Evolutionary conservation across 164 flowering plant genomes (phyloP).

Genomic region (Stephania cephalantha): DNA sequence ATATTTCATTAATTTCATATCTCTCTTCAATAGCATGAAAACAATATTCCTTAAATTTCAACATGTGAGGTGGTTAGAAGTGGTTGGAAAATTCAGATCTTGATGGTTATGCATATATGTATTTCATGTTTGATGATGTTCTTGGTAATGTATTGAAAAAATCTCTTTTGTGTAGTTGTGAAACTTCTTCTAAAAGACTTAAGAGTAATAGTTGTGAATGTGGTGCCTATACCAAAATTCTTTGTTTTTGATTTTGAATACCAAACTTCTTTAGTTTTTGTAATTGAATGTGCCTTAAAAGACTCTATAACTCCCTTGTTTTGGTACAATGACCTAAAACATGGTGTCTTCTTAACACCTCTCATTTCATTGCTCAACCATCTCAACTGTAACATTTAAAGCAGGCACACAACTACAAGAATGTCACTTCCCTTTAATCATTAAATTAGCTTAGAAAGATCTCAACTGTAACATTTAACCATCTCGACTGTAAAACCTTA

Average conservation of each 20-base stretch:
- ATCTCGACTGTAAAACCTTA: too few relatives aligned
- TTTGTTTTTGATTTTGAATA: too few relatives aligned
- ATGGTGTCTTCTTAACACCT: neutral
- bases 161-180: neutral
- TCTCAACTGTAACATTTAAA: neutral
- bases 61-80: neutral
- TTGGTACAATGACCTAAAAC: neutral
- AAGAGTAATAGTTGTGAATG: too few relatives aligned
- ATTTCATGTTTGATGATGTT: neutral
- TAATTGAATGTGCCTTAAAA: neutral
- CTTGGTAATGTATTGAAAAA: neutral
- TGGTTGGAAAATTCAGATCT: neutral
- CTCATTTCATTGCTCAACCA: neutral
- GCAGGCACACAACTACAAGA: neutral
- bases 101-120: neutral
- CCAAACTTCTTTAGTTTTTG: too few relatives aligned
- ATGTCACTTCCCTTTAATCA: too few relatives aligned
- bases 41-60: too few relatives aligned
- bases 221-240: too few relatives aligned
- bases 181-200: neutral
- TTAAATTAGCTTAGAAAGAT: too few relatives aligned
- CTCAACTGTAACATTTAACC: too few relatives aligned
- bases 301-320: neutral
- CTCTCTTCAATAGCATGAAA: too few relatives aligned
- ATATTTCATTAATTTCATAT: too few relatives aligned